Percentiles rank a stretch among this genome's conserved stretches.
Evolutionary conservation across 352 stramenopile genomes (phyloP).

Genomic region (Phytophthora quininea): DNA sequence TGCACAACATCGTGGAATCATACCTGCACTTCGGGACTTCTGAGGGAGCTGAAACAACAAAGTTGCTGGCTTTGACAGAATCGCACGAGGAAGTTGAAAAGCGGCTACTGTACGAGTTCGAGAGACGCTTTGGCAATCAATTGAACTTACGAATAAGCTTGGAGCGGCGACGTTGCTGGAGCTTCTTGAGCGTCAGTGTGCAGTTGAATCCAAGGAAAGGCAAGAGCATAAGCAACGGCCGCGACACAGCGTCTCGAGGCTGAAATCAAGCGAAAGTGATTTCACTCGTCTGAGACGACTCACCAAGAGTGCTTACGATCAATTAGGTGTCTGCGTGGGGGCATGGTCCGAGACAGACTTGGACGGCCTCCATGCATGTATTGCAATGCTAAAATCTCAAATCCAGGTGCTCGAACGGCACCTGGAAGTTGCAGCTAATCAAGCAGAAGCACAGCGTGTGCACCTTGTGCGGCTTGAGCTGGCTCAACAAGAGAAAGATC

Average conservation of each 20-base stretch:
- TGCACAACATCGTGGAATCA: slow-evolving; percentile 27
- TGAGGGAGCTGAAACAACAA: not conserved
- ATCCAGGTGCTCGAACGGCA: slow-evolving; percentile 15
- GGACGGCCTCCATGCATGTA: slow-evolving; percentile 34
- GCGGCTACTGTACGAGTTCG: slow-evolving; percentile 54
- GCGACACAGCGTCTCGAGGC: slow-evolving; percentile 6
- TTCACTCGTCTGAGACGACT: slow-evolving; percentile 32
- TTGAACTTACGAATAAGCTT: slow-evolving; percentile 59
- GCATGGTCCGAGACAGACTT: slow-evolving; percentile 60
- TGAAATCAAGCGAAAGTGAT: slow-evolving; percentile 16
- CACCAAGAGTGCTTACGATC: slow-evolving; percentile 50
- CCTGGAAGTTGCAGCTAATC: slow-evolving; percentile 17
- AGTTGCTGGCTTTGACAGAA: slow-evolving; percentile 10
- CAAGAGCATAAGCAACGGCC: slow-evolving; percentile 15
- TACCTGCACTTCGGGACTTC: slow-evolving; percentile 22
- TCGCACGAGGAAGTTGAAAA: slow-evolving; percentile 29
- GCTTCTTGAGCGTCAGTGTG: slow-evolving; percentile 56
- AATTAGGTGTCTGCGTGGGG: slow-evolving; percentile 54
- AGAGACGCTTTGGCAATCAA: slow-evolving; percentile 57
- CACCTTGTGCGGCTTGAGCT: slow-evolving; percentile 45
- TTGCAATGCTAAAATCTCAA: slow-evolving; percentile 27
- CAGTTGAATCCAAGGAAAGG: slow-evolving; percentile 20
- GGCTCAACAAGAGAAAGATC: slow-evolving; percentile 61
- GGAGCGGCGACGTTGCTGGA: slow-evolving; percentile 61
- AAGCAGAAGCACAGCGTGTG: slow-evolving; percentile 43